phyloP scores from a whole-genome alignment of 2,329 filamentous ascomycete species.

The Ascochyta koolunga region DNA sequence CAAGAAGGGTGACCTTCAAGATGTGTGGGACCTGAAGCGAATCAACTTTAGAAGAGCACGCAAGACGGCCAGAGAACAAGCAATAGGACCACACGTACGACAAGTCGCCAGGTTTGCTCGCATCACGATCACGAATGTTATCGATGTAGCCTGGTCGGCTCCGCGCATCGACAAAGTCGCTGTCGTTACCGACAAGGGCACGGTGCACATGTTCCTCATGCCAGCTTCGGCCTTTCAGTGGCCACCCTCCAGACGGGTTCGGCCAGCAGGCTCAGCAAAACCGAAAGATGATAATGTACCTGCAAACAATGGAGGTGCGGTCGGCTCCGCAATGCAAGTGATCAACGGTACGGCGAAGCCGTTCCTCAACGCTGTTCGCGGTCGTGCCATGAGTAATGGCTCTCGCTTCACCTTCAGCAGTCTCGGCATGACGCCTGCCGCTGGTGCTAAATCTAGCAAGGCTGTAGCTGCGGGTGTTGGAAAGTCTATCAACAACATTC shows the following conservation, averaged over 20 bases:
- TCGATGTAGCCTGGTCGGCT: slow-evolving; percentile 87
- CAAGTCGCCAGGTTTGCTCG: slow-evolving; percentile 88
- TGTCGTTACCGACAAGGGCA: slow-evolving; percentile 93
- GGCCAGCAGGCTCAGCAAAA: slow-evolving; percentile 33
- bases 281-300: slow-evolving; percentile 42
- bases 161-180: slow-evolving; percentile 83
- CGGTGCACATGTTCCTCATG: slow-evolving; percentile 89
- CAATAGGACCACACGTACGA: slow-evolving; percentile 63
- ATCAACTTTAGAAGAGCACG: slow-evolving; percentile 54
- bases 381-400: slow-evolving; percentile 39
- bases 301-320: slow-evolving; percentile 40
- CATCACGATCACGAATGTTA: slow-evolving; percentile 87
- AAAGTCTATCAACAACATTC: slow-evolving; percentile 72
- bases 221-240: slow-evolving; percentile 82
- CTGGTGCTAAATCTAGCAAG: slow-evolving; percentile 69
- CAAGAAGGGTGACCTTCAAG: slow-evolving; percentile 82
- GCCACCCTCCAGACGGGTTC: slow-evolving; percentile 70
- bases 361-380: slow-evolving; percentile 46
- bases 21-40: slow-evolving; percentile 79
- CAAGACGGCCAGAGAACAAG: slow-evolving; percentile 38
- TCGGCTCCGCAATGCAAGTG: slow-evolving; percentile 51
- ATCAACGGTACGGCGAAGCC: slow-evolving; percentile 52
- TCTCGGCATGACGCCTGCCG: slow-evolving; percentile 49
- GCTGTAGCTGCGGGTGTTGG: slow-evolving; percentile 76
- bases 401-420: slow-evolving; percentile 46